Evolutionary conservation across 2,329 filamentous ascomycete genomes (phyloP).

Genomic region (Microcyclospora pomicola): DNA sequence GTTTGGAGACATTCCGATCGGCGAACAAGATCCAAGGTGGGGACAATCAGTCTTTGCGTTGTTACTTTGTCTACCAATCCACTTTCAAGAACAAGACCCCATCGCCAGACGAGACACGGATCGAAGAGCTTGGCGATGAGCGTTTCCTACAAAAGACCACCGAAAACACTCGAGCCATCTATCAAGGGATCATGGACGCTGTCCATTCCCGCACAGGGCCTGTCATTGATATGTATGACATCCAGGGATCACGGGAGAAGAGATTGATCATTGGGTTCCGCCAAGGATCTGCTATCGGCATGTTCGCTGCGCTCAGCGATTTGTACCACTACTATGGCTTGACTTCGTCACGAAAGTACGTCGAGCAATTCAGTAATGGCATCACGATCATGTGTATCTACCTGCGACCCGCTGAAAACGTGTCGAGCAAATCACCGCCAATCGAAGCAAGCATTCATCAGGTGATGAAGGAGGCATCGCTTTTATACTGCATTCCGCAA

Average conservation of each 20-base stretch:
- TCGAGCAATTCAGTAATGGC: constrained; percentile 95
- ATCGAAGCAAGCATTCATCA: constrained; percentile 94
- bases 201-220: constrained; percentile 77
- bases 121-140: constrained; percentile 84
- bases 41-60: constrained; percentile 75
- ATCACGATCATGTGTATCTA: constrained; percentile 96
- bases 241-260: constrained; percentile 83
- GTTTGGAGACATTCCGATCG: constrained; percentile 94
- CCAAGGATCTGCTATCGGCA: constrained; percentile 74
- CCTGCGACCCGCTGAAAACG: constrained; percentile 55
- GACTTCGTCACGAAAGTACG: constrained; percentile 91
- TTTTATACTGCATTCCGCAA: constrained; percentile 94
- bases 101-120: constrained; percentile 61
- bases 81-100: constrained; percentile 70
- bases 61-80: constrained; percentile 98
- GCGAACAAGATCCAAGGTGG: constrained; percentile 60
- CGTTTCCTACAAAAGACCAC: constrained; percentile 95
- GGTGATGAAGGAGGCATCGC: constrained; percentile 95
- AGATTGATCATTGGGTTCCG: constrained; percentile 89
- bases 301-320: constrained; percentile 91
- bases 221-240: constrained; percentile 95
- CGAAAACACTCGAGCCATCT: constrained; percentile 86
- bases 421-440: constrained; percentile 50
- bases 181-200: constrained; percentile 81
- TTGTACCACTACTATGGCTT: constrained; percentile 98